Base-by-base conservation (phyloP, 495 filamentous ascomycete species). In the Penicillium egyptiacum region DNA sequence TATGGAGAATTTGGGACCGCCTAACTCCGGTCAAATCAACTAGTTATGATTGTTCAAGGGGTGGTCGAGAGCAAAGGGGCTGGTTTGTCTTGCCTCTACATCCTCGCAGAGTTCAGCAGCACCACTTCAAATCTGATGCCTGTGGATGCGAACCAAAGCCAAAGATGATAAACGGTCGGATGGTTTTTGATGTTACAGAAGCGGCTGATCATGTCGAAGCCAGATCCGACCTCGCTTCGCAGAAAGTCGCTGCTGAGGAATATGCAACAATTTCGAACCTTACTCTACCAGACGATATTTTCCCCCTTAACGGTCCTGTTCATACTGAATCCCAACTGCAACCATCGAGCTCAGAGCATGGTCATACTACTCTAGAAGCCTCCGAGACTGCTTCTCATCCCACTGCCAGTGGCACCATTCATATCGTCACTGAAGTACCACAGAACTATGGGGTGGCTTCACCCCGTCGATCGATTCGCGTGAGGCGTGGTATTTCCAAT, bases 1-100 rank as follows among this genome's bases (percentile, higher is more conserved):
- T 91, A 3, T 88, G 91, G 81, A 79, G 87, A 48, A 77, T 92
- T 17, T 89, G 84, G 82, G 67, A 75, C 5, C 53, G 60, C 20
- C 53, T 75, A 5, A 57, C 43, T 12, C 74, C 75, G 4, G 54
- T 66, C 33, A 64, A 65, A 30, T 53, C 59, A 9, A 69, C 69
- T 46, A 58, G 67, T 37, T 71, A 73, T 41, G 70, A 67, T 14
- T 50, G n/a, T 69, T 53, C 56, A 49, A 16, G 20, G 48, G 10
- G 58, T 8, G 59, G 52, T 14, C 54, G 57, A 44, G 53, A 48
- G 1, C 53, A 67, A 26, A 53, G 71, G 41, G 79, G 79, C 14
- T 83, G 81, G 81, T 70, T 69, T 26, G 75, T 83, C 23, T 58
- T 81, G 35, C 79, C 80, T 33, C 58, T 83, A 39, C 79, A 82